A percentile compares a stretch with the other conserved stretches of the same genome.
Evolutionary conservation across 495 filamentous ascomycete species (phyloP).

Genomic region (Jackrogersella multiformis): DNA sequence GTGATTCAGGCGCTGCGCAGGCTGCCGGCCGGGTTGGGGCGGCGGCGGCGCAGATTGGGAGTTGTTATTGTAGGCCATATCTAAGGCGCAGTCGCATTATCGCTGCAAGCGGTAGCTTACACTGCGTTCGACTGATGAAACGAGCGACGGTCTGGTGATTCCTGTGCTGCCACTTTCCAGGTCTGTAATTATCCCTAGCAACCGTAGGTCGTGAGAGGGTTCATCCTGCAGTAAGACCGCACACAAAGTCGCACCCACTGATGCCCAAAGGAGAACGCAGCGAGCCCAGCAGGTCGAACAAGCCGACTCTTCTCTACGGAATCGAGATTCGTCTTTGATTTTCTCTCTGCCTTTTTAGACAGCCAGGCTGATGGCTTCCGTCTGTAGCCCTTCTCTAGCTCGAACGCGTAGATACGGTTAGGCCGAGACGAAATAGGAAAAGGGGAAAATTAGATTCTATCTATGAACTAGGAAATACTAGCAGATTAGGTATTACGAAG

Average conservation of each 20-base stretch:
- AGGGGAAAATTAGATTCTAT: not conserved
- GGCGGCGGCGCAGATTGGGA: slow-evolving; percentile 14
- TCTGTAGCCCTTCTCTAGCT: too few species aligned
- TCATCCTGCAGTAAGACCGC: slow-evolving; percentile 3
- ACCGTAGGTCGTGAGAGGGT: not conserved
- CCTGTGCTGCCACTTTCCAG: slow-evolving; percentile 5
- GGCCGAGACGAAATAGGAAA: slow-evolving; percentile 2
- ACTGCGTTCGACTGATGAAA: slow-evolving; percentile 34
- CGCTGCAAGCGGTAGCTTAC: not conserved
- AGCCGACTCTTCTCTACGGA: not conserved
- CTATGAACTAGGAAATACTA: not conserved
- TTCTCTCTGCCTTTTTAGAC: not conserved
- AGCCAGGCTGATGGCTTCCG: not conserved
- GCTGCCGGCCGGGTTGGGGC: slow-evolving; percentile 32
- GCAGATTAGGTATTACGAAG: slow-evolving; percentile 7
- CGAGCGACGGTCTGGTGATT: not conserved
- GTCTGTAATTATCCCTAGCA: slow-evolving; percentile 5
- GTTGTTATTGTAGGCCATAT: slow-evolving; percentile 38
- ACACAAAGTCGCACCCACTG: not conserved
- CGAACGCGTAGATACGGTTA: not conserved
- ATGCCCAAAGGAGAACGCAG: not conserved
- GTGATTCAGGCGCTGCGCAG: slow-evolving; percentile 47
- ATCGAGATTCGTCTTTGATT: not conserved
- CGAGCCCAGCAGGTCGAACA: not conserved
- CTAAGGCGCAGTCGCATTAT: slow-evolving; percentile 4